phyloP scores from a whole-genome alignment of 306 rosid species.

The Fagus crenata region DNA sequence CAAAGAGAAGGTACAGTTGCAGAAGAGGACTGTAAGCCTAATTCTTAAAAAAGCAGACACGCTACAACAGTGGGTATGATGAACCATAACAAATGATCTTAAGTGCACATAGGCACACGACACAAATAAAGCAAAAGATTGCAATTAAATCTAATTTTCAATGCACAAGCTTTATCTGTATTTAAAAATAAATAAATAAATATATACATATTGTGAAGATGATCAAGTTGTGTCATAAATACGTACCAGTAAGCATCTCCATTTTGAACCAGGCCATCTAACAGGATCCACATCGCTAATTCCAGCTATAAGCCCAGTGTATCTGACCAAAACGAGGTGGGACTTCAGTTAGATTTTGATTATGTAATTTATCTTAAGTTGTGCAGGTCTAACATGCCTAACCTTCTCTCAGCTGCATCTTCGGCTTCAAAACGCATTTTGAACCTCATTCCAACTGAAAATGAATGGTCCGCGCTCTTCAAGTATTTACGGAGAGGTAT shows the following conservation, averaged over 20 bases:
- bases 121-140: not conserved
- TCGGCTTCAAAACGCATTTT: conserved; percentile 86
- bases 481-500: conserved; percentile 65
- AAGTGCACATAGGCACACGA: not conserved
- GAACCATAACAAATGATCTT: not conserved
- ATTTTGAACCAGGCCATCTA: conserved; percentile 89
- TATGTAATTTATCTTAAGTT: conserved; percentile 5
- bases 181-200: not conserved
- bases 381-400: conserved; percentile 15
- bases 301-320: conserved; percentile 77
- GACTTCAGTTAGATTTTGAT: not conserved
- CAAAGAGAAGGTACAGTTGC: not conserved
- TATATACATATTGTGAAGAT: not conserved
- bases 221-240: not conserved
- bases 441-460: conserved; percentile 86
- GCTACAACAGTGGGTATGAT: not conserved
- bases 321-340: conserved; percentile 43
- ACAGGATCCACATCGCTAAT: conserved; percentile 68
- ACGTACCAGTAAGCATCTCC: conserved; percentile 82
- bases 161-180: not conserved
- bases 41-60: not conserved
- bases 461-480: conserved; percentile 63
- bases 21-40: not conserved
- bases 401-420: conserved; percentile 91
- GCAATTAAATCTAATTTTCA: not conserved